Evolutionary conservation across 2,329 filamentous ascomycete genomes (phyloP).

Genomic region (Beauveria sp.): DNA sequence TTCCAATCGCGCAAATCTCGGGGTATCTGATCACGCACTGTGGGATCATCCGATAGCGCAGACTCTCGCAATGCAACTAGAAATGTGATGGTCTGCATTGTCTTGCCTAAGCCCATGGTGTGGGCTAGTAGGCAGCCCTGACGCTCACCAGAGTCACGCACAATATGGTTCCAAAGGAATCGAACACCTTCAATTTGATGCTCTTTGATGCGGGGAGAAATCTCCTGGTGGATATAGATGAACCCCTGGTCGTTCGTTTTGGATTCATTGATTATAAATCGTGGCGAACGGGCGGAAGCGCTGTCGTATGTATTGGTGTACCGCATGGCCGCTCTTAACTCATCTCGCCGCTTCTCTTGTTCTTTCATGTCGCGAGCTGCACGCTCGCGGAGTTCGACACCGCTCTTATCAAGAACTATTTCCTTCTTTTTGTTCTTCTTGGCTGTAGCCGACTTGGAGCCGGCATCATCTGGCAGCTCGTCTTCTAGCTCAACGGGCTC

Average conservation of each 20-base stretch:
- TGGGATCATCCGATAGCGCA: slow-evolving; percentile 47
- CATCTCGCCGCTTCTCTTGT: slow-evolving; percentile 44
- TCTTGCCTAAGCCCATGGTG: slow-evolving; percentile 89
- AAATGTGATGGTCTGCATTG: slow-evolving; percentile 84
- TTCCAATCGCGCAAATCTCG: slow-evolving; percentile 51
- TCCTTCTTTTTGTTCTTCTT: slow-evolving; percentile 18
- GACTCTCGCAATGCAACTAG: slow-evolving; percentile 66
- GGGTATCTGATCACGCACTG: slow-evolving; percentile 61
- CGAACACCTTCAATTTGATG: slow-evolving; percentile 77
- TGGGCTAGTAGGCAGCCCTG: slow-evolving; percentile 81
- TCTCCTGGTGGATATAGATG: slow-evolving; percentile 57
- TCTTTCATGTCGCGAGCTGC: slow-evolving; percentile 46
- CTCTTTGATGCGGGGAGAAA: slow-evolving; percentile 60
- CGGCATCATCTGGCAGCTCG: slow-evolving; percentile 12
- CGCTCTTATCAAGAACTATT: slow-evolving; percentile 28
- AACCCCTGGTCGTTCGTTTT: slow-evolving; percentile 49
- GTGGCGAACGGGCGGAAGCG: slow-evolving; percentile 36
- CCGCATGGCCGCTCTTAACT: slow-evolving; percentile 35
- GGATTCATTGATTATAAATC: slow-evolving; percentile 59
- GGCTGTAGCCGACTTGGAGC: background rate
- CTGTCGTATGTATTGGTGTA: slow-evolving; percentile 29
- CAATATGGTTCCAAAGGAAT: slow-evolving; percentile 83
- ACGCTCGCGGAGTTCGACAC: slow-evolving; percentile 46
- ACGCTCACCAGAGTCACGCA: slow-evolving; percentile 47
- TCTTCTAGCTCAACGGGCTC: slow-evolving; percentile 16